Evolutionary conservation across 179 eudicot genomes (phyloP).

Genomic region (Monotropa hypopitys): DNA sequence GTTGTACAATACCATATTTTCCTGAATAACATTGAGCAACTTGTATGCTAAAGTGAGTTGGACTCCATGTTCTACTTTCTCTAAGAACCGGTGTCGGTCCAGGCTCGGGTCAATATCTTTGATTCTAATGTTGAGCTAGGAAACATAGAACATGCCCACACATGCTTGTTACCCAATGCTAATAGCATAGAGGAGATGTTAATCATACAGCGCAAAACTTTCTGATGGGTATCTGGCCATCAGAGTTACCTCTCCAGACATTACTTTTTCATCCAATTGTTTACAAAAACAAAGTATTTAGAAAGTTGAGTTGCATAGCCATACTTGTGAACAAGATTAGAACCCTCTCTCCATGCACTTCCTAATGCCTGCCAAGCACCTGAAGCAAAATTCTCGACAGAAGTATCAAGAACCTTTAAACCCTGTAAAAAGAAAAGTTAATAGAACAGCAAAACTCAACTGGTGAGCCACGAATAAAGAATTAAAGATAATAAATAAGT

Average conservation of each 20-base stretch:
- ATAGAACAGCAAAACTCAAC: background rate
- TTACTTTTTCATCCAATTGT: background rate
- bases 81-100: background rate
- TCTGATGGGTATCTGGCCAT: background rate
- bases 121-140: background rate
- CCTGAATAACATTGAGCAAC: background rate
- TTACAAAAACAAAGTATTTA: background rate
- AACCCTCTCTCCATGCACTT: conserved; percentile 71
- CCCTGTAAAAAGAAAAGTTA: conserved; percentile 33
- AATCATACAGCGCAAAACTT: background rate
- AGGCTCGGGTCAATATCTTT: background rate
- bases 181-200: background rate
- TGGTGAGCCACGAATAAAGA: background rate
- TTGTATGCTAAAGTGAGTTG: background rate
- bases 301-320: conserved; percentile 9
- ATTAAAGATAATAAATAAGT: background rate
- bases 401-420: conserved; percentile 55
- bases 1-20: background rate
- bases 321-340: conserved; percentile 61
- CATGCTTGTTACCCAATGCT: background rate
- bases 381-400: conserved; percentile 70
- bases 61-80: background rate
- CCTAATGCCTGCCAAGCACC: conserved; percentile 96
- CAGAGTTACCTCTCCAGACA: background rate
- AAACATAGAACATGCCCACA: background rate